Base-by-base conservation (phyloP, 257 asterid species). In the Solanum pinnatisectum region DNA sequence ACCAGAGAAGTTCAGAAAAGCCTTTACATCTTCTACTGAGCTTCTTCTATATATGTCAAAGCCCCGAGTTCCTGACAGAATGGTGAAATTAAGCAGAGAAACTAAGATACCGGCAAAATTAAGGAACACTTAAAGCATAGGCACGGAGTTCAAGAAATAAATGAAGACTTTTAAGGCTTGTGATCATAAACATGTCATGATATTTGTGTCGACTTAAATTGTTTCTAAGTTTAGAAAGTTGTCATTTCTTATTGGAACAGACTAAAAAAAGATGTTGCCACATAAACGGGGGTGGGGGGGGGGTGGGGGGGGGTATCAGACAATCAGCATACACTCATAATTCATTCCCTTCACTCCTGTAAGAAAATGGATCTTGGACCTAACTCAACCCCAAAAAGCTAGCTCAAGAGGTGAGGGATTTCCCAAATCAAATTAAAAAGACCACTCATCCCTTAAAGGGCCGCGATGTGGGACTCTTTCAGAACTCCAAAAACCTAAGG, bases 41-140 rank as follows among this genome's bases (percentile, higher is more conserved):
- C 84, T 91, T 93, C 97, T 35, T 94, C 94, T 88, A 94, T 92
- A 18, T 93, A 91, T 18, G 90, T 87, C 88, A 91, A 91, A 4
- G 32, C 65, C 7, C 32, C 10, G 3, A 83, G 42, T 56, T 92
- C 97, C 97, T 94, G 93, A 74, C 35, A 90, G 84, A 88, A 87
- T 35, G 87, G 39, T 63, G 18, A 81, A 82, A 70, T 68, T 11
- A 14, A 30, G 37, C 30, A 23, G 13, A 9, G 22, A 63, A 65
- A 67, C 32, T 14, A 46, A 86, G 22, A 68, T 22, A 56, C 16
- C 46, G 10, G 37, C 12, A 82, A 25, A 8, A 36, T 0, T 35
- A 6, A 73, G 59, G 85, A 20, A 63, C 35, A 42, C 18, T 2
- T 40, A n/a, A 52, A 68, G 2, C 13, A 67, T 71, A 71, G 79